Percentiles rank a stretch among this genome's conserved stretches.
Conservation (phyloP, 257 asterid species). For the Coffea canephora region DNA sequence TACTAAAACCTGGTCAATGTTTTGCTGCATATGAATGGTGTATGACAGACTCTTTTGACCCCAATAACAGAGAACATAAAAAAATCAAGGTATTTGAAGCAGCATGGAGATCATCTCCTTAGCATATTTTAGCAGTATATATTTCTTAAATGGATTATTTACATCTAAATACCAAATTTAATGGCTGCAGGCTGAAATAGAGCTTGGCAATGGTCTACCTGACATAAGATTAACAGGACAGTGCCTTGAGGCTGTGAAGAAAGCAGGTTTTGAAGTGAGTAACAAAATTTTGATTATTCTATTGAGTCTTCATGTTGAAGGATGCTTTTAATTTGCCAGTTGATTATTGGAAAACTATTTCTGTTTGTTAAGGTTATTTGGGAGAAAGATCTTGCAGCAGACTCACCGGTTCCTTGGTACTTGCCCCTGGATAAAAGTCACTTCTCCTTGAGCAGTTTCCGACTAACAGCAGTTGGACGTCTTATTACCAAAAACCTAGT, state of each 20-base stretch:
- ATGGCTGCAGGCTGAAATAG: constrained; percentile 74
- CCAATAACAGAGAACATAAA: constrained; percentile 70
- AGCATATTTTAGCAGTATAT: neutral
- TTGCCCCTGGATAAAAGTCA: constrained; percentile 80
- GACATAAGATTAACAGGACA: constrained; percentile 64
- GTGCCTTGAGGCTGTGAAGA: constrained; percentile 73
- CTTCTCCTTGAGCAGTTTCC: constrained; percentile 86
- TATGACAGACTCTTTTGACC: constrained; percentile 85
- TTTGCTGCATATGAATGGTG: constrained; percentile 99
- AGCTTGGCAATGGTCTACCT: constrained; percentile 92
- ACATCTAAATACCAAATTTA: constrained; percentile 2
- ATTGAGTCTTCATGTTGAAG: neutral
- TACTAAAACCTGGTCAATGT: constrained; percentile 93
- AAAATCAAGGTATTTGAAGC: constrained; percentile 65
- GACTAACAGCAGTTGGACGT: constrained; percentile 80
- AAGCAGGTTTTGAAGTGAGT: constrained; percentile 93
- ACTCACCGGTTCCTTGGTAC: constrained; percentile 93
- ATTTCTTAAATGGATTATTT: neutral
- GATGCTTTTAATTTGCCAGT: neutral
- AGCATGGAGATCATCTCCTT: neutral
- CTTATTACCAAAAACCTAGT: constrained; percentile 83
- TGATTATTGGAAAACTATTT: neutral
- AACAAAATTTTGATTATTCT: constrained; percentile 1
- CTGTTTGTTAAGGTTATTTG: constrained; percentile 54
- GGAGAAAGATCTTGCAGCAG: constrained; percentile 90